phyloP scores from a whole-genome alignment of 2,329 filamentous ascomycete species.

The Trichothecium sympodiale region DNA sequence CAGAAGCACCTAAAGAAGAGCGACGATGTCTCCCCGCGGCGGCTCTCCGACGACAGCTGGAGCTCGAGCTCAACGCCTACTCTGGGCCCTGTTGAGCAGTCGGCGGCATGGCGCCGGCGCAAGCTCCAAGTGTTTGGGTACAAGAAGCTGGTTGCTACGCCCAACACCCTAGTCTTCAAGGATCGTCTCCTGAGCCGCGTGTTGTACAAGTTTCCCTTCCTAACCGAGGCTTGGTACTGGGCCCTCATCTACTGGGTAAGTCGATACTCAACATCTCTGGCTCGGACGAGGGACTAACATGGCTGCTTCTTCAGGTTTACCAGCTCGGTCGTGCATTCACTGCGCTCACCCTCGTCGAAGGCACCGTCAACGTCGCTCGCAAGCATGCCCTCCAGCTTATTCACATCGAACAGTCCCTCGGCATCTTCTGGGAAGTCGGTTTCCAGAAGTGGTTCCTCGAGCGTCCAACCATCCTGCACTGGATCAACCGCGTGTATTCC shows the following conservation, averaged over 20 bases:
- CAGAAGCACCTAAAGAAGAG: conserved; percentile 14
- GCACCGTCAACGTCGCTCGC: conserved; percentile 57
- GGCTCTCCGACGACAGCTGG: conserved; percentile 8
- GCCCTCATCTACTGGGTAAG: conserved; percentile 65
- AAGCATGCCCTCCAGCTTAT: conserved; percentile 59
- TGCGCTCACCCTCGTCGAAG: conserved; percentile 55
- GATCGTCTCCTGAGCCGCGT: conserved; percentile 16
- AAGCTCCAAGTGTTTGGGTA: conserved; percentile 21
- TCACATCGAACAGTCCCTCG: conserved; percentile 50
- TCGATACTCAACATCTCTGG: too few relatives aligned
- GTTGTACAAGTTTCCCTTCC: conserved; percentile 46
- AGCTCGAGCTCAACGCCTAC: conserved; percentile 14
- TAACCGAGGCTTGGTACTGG: conserved; percentile 71
- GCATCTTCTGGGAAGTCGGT: conserved; percentile 53
- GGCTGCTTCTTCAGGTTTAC: conserved; percentile 45
- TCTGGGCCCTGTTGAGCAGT: conserved; percentile 15
- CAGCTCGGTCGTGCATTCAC: conserved; percentile 64
- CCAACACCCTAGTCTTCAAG: conserved; percentile 20
- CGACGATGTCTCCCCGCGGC: conserved; percentile 13
- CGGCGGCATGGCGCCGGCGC: conserved; percentile 16
- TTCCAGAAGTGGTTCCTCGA: conserved; percentile 44
- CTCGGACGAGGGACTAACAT: conserved; percentile 1
- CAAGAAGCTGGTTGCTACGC: conserved; percentile 17
- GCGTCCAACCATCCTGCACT: conserved; percentile 47
- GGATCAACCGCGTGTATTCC: conserved; percentile 63